Evolutionary conservation across 805 yeast genomes (phyloP), one percentile per base, ranked within the genome.

Genomic region (Brettanomyces bruxellensis): DNA sequence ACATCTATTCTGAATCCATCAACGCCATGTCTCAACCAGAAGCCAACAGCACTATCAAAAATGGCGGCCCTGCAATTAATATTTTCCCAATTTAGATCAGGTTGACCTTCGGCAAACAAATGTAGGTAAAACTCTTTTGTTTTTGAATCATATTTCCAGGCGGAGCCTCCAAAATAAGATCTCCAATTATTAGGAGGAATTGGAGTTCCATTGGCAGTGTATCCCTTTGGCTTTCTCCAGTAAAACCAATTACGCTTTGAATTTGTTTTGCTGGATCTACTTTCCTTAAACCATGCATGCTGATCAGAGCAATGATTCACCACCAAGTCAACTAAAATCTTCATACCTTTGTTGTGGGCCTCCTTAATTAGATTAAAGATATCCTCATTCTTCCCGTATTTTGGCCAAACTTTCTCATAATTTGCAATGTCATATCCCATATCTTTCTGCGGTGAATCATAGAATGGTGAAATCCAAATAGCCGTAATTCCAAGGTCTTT

Each of bases 61-160:
- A 77, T 50, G 36, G 66, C 66, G 11, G 49, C 52, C n/a, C 67
- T 50, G 34, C 58, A 61, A 55, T 60, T 72, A 46, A 60, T 68
- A 55, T 70, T 76, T 52, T 78, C 82, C 84, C 83, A 78, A 62
- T 78, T 78, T 55, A 78, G 65, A 55, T 78, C 83, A 13, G 83
- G 83, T 61, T 78, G 83, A 30, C 71, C 56, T 43, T 60, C 62
- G 12, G 80, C 79, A 61, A 76, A 78, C 47, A 77, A 63, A 45
- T 69, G 72, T 52, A 78, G 61, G 60, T 77, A 78, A 64, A 76
- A 78, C 60, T 78, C 81, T 41, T 70, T 68, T 18, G 81, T 76
- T 3, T 38, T 32, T 50, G 74, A 79, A 58, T 78, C 82, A 57
- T 69, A 77, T 40, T 64, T 64, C 83, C 83, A 78, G 11, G 82